These are phyloP conservation scores for Vigna reflexopilosa DNA, from an alignment of 306 rosid species.

Conservation along the genomic window DNA sequence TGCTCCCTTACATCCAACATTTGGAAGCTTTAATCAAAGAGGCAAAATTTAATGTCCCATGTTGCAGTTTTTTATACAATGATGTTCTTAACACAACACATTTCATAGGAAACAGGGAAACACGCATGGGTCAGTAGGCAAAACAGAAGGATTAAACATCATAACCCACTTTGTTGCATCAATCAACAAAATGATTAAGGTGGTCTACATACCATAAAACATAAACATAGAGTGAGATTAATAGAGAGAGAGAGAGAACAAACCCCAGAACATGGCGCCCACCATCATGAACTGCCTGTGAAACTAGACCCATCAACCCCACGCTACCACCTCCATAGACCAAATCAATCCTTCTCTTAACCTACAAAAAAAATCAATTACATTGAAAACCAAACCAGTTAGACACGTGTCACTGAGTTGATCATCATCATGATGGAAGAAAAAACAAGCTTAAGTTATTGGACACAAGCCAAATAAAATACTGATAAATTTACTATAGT, in stretches of 20 bases:
- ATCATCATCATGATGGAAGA: slow-evolving; percentile 43
- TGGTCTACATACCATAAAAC: slow-evolving; percentile 11
- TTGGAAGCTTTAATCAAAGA: background rate
- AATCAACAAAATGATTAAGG: slow-evolving; percentile 46
- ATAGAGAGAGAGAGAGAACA: slow-evolving; percentile 34
- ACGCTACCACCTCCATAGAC: slow-evolving; percentile 99
- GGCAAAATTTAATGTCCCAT: slow-evolving; percentile 29
- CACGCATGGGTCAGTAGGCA: slow-evolving; percentile 47
- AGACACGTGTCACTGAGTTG: slow-evolving; percentile 59
- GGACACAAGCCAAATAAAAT: background rate
- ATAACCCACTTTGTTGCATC: slow-evolving; percentile 30
- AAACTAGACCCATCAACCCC: slow-evolving; percentile 99
- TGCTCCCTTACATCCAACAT: slow-evolving; percentile 35
- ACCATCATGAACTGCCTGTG: slow-evolving; percentile 99
- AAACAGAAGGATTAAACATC: slow-evolving; percentile 16
- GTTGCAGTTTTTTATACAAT: slow-evolving; percentile 53
- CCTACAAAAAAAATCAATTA: slow-evolving; percentile 54
- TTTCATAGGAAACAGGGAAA: slow-evolving; percentile 46
- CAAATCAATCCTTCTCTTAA: slow-evolving; percentile 94
- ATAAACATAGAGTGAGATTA: background rate
- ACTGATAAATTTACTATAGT: background rate
- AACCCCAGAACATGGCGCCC: slow-evolving; percentile 99
- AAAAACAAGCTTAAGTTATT: background rate
- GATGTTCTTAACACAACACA: slow-evolving; percentile 43
- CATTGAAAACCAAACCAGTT: slow-evolving; percentile 54